Conservation (phyloP, 352 stramenopile genomes). For the Globisporangium paddicum region DNA sequence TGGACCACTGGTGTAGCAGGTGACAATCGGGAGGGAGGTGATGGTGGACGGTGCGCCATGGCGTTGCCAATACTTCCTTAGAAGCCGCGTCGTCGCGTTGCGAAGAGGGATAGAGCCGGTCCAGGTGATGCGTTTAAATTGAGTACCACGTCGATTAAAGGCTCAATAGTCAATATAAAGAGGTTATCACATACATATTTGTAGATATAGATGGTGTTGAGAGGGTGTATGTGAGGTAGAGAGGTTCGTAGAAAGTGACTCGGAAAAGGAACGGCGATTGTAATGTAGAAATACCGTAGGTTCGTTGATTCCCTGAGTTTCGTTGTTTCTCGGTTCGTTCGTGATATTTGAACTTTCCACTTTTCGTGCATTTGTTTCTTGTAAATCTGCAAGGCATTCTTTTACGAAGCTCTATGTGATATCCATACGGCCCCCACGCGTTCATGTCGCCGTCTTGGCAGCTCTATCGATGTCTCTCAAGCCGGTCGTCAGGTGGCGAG, state of each 20-base stretch:
- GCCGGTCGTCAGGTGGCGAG: no score
- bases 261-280: not conserved
- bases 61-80: not conserved
- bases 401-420: not conserved
- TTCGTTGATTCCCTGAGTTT: not conserved
- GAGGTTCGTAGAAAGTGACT: not conserved
- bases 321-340: not conserved
- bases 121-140: not conserved
- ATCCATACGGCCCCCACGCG: no score
- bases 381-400: not conserved
- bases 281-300: not conserved
- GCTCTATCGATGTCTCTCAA: no score
- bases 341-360: not conserved
- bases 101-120: not conserved
- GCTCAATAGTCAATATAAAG: not conserved
- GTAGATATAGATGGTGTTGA: not conserved
- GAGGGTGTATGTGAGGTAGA: not conserved
- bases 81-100: not conserved
- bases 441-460: no score
- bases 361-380: not conserved
- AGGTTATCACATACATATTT: not conserved
- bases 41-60: not conserved
- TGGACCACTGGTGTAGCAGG: not conserved
- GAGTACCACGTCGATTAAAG: not conserved
- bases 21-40: not conserved